Evolutionary conservation across 257 asterid genomes (phyloP), one percentile per base, ranked within the genome.

Genomic region (Thymus mandschuricus): DNA sequence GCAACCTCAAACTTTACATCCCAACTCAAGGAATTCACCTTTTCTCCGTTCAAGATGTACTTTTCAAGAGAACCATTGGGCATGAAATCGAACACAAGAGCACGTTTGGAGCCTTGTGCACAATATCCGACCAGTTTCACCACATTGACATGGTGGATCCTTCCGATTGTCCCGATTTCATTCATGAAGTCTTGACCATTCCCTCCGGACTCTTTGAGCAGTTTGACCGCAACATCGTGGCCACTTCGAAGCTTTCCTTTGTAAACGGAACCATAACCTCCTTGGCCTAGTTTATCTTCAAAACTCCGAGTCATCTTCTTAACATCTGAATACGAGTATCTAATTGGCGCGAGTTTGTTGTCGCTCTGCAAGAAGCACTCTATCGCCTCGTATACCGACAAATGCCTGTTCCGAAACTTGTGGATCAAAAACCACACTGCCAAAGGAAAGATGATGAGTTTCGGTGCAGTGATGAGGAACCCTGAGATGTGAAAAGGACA

Each of bases 41-140:
- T 9, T 1, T 62, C 68, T 1, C 21, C 3, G 1, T 5, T 27
- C 1, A 27, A 62, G 51, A 41, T 12, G 38, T 62, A 62, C 52
- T 62, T 62, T 21, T 62, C 68, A 9, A 62, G 68, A 5, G 68
- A 62, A 21, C 68, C 68, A 41, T 62, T 62, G 1, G 52, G 52
- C 68, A 62, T 62, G 68, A 62, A 62, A 41, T 62, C 68, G 5
- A 7, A 62, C 0, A 62, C 8, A 1, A 62, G 52, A 5, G 68
- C 68, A 38, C 52, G 21, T 21, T 41, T 62, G 35, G 68, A 21
- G 1, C 68, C 12, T 41, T 62, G 9, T 1, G 35, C 68, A 62
- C 68, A 62, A 9, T 15, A 62, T 8, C 68, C 68, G 3, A 62
- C 52, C 8, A 62, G 51, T n/a, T 40, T 21, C 1, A 62, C 34